Percentiles rank a stretch among this genome's conserved stretches.
Evolutionary conservation across 148 eudicot genomes (phyloP).

Genomic region (Chenopodium berlandieri): DNA sequence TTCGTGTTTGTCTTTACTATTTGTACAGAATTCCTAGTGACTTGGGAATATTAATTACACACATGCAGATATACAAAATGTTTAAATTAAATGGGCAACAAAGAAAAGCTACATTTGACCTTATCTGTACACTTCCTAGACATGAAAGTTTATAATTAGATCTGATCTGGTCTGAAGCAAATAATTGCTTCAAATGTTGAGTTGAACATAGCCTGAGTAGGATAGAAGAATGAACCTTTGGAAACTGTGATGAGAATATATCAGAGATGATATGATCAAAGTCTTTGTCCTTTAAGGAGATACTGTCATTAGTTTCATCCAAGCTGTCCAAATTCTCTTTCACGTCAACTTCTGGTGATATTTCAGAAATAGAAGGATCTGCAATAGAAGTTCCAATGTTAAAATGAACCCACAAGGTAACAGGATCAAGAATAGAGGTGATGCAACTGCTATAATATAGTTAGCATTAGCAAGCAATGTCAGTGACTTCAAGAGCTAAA

Average conservation of each 20-base stretch:
- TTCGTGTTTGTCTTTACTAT: too few species aligned
- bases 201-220: too few species aligned
- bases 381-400: conserved; percentile 13
- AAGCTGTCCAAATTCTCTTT: conserved; percentile 20
- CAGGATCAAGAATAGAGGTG: neutral
- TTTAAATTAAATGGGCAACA: too few species aligned
- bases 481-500: neutral
- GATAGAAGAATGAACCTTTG: conserved; percentile 42
- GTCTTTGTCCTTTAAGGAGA: conserved; percentile 45
- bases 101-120: too few species aligned
- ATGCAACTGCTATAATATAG: neutral
- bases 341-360: conserved; percentile 34
- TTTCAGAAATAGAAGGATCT: conserved; percentile 71
- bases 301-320: conserved; percentile 27
- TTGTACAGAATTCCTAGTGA: neutral
- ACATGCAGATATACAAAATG: neutral
- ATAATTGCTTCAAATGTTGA: too few species aligned
- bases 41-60: neutral
- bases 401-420: neutral
- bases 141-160: too few species aligned
- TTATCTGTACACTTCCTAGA: too few species aligned
- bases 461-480: neutral
- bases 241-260: conserved; percentile 54
- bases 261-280: conserved; percentile 49
- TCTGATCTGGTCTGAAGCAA: too few species aligned